Conservation (phyloP, 176 grass and related monocot species). For the Juncus effusus region DNA sequence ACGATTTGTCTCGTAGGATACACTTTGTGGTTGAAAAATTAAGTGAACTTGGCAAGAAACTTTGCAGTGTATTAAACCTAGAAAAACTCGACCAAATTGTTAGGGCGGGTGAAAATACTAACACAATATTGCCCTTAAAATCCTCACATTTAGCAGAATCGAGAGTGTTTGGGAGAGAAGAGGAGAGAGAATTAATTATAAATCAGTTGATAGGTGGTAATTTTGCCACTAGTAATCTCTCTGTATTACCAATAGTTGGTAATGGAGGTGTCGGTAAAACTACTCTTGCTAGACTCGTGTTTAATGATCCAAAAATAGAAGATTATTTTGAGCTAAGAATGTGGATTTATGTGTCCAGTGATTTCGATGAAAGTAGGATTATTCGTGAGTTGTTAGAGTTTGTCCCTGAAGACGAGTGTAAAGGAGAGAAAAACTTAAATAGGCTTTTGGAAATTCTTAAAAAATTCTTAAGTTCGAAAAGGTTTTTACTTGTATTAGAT, state of each 20-base stretch:
- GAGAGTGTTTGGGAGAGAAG: slow-evolving; percentile 21
- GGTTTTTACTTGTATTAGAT: slow-evolving; percentile 38
- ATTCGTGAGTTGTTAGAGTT: slow-evolving; percentile 19
- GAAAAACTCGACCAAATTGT: slow-evolving; percentile 22
- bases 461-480: neutral
- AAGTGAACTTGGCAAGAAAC: neutral
- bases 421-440: neutral
- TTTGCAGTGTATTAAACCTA: slow-evolving; percentile 13
- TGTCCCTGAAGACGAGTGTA: neutral
- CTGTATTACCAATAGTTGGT: slow-evolving; percentile 14
- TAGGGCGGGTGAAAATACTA: slow-evolving; percentile 7
- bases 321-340: slow-evolving; percentile 16
- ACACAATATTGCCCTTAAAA: neutral
- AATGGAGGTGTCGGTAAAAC: slow-evolving; percentile 43
- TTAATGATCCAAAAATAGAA: slow-evolving; percentile 2
- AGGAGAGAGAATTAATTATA: slow-evolving; percentile 20
- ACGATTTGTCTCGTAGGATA: slow-evolving; percentile 8
- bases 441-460: neutral
- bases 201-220: neutral
- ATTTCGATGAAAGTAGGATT: slow-evolving; percentile 26
- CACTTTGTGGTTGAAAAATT: neutral
- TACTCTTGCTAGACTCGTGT: slow-evolving; percentile 35
- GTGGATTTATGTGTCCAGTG: slow-evolving; percentile 39
- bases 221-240: neutral
- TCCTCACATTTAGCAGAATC: slow-evolving; percentile 4